A percentile compares a stretch with the other conserved stretches of the same genome.
These are phyloP conservation scores for Parafenestella ontariensis DNA, from an alignment of 2,329 filamentous ascomycete genomes.

Conservation along the genomic window DNA sequence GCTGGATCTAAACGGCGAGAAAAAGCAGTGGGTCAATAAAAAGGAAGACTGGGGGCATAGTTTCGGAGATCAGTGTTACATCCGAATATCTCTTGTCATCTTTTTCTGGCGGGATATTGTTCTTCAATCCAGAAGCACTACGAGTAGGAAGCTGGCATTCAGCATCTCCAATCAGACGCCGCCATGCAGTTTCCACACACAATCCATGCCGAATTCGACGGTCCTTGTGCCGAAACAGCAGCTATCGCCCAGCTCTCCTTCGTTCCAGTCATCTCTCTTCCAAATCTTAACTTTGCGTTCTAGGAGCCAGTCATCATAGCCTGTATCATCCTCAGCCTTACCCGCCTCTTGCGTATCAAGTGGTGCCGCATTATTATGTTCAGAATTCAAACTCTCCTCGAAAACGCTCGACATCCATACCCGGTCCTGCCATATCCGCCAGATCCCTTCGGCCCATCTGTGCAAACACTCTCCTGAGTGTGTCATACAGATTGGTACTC, in stretches of 20 bases:
- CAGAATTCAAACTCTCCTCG: conserved; percentile 89
- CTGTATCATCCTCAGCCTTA: neutral
- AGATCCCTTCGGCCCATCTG: conserved; percentile 93
- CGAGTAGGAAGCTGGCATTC: neutral
- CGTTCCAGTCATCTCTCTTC: conserved; percentile 7
- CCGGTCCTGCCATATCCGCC: conserved; percentile 83
- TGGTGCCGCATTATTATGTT: conserved; percentile 7
- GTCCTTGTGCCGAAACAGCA: conserved; percentile 42
- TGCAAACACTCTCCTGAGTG: conserved; percentile 89
- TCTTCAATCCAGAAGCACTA: neutral
- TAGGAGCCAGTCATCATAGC: conserved; percentile 25
- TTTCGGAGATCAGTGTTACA: neutral
- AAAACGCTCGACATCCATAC: conserved; percentile 90
- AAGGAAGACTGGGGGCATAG: too few species aligned
- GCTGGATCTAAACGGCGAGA: too few species aligned
- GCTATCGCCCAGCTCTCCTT: conserved; percentile 35
- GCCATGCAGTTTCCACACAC: conserved; percentile 39
- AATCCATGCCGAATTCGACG: conserved; percentile 27
- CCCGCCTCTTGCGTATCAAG: neutral
- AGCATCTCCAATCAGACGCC: conserved; percentile 22
- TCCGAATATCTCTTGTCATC: neutral
- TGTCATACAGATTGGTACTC: conserved; percentile 96
- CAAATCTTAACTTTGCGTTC: conserved; percentile 21
- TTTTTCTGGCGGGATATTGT: neutral
- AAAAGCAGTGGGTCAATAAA: too few species aligned